Evolutionary conservation across 208 protist genomes (phyloP), one percentile per base, ranked within the genome.

Genomic region (Leishmania martiniquensis): DNA sequence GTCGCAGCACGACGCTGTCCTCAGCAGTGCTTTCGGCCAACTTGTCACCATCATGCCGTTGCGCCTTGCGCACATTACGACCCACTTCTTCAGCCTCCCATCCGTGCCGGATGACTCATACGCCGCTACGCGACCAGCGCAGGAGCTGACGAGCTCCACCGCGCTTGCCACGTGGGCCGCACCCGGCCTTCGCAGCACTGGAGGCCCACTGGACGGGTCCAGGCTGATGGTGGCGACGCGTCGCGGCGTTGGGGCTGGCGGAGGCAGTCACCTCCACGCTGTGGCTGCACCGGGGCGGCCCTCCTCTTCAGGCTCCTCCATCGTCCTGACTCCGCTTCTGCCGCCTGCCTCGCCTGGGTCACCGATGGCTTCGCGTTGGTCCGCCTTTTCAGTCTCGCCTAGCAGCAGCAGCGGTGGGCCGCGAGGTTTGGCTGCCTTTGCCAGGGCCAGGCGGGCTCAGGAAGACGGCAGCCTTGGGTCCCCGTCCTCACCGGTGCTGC

Each of bases 51-150:
- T 45, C 51, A 84, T 84, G 80, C 29, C 80, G 37, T 80, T 68
- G 12, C 74, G 80, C 15, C 70, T 84, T 10, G 80, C 52, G 2
- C 60, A 80, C 75, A 84, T 84, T 47, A 84, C 80, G 0, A 79
- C 62, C 37, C 80, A 84, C 63, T 84, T 84, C 51, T 84, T 84
- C 54, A 66, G 76, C 52, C 67, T 84, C 45, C 70, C 80, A 20
- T 52, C 67, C 0, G 67, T 52, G 34, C 57, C 71, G 44, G 80
- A 80, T 72, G 75, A 29, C 5, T 37, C 57, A 1, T 63, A 62
- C n/a, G 70, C 57, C 59, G 57, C 55, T 10, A 45, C 42, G 47
- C 75, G 66, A 25, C 42, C 69, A 25, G 52, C 44, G 9, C 59
- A 52, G 44, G 80, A 80, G 57, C 54, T 79, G 44, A 37, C 68